Evolutionary conservation across 306 rosid genomes (phyloP), one percentile per base, ranked within the genome.

Genomic region (Biancaea sappan): DNA sequence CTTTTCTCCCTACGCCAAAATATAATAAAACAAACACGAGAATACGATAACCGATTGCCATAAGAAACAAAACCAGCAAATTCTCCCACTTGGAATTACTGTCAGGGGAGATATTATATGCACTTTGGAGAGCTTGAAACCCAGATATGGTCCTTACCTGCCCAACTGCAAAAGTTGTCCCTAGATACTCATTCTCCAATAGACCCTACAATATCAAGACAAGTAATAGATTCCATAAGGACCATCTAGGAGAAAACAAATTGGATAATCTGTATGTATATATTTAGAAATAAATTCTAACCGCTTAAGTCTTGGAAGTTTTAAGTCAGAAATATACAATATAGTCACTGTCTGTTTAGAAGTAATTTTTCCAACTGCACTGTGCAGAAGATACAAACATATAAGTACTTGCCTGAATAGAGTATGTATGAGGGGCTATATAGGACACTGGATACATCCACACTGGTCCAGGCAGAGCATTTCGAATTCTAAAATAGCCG

Each of bases 381-480:
- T 25, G 44, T 15, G 43, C 31, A 53, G 71, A 79, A 59, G 46
- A 40, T 4, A 29, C 64, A 48, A 24, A 54, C 5, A 46, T 6
- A 2, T 4, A 77, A 78, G 21, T 43, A 52, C 87, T 83, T 87
- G 87, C 99, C 97, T 92, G 98, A 76, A 95, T 88, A 65, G 99
- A 83, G 77, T 92, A 95, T 4, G 98, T 90, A 74, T 95, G 99
- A 73, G 90, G 92, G 79, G 98, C 86, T 37, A 95, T 66, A 75
- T 92, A 95, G 53, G 99, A 95, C 72, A 90, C 35, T 43, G 99
- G 99, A 77, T 92, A 92, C 76, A 65, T 90, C 99, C 99, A 95
- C 59, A 92, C 74, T 16, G 98, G 92, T 71, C 88, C 78, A 4
- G 99, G 98, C 88, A 95, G 79, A 31, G 92, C 83, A 54, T 75